Conservation (phyloP, 2,329 filamentous ascomycete genomes). For the Balansia obtecta region DNA sequence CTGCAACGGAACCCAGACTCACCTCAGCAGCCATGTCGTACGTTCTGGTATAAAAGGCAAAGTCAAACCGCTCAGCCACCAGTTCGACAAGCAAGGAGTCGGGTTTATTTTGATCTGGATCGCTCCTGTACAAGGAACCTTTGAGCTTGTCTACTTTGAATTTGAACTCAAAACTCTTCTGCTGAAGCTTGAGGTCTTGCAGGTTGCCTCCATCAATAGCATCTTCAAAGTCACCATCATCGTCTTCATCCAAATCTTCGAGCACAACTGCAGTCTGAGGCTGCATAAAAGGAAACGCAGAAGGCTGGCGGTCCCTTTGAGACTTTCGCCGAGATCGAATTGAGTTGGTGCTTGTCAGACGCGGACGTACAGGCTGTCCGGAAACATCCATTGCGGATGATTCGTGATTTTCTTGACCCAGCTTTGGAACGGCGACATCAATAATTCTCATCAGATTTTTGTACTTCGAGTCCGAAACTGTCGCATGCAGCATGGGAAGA, state of each 20-base stretch:
- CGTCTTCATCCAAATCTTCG: conserved; percentile 60
- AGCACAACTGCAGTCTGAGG: conserved; percentile 67
- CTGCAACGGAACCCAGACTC: conserved; percentile 69
- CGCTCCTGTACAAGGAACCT: conserved; percentile 81
- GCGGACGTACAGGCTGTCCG: conserved; percentile 24
- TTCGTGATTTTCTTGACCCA: conserved; percentile 33
- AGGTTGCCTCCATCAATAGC: conserved; percentile 43
- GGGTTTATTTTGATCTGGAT: conserved; percentile 60
- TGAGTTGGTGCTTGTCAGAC: conserved; percentile 34
- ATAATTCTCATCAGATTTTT: conserved; percentile 94
- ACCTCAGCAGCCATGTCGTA: conserved; percentile 94
- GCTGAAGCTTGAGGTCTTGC: conserved; percentile 60
- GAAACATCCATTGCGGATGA: conserved; percentile 13
- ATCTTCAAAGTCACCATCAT: conserved; percentile 56
- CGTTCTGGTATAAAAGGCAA: conserved; percentile 77
- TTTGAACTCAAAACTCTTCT: conserved; percentile 89
- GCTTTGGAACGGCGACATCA: conserved; percentile 84
- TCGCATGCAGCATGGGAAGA: conserved; percentile 81
- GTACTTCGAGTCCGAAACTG: conserved; percentile 90
- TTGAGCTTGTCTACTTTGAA: conserved; percentile 92
- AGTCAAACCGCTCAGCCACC: conserved; percentile 75
- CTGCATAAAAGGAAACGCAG: conserved; percentile 61
- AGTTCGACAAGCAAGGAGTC: conserved; percentile 83
- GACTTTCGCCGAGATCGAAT: conserved; percentile 30
- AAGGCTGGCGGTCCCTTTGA: conserved; percentile 44